Conservation (phyloP, 495 filamentous ascomycete genomes). For the Copromyces sp. region DNA sequence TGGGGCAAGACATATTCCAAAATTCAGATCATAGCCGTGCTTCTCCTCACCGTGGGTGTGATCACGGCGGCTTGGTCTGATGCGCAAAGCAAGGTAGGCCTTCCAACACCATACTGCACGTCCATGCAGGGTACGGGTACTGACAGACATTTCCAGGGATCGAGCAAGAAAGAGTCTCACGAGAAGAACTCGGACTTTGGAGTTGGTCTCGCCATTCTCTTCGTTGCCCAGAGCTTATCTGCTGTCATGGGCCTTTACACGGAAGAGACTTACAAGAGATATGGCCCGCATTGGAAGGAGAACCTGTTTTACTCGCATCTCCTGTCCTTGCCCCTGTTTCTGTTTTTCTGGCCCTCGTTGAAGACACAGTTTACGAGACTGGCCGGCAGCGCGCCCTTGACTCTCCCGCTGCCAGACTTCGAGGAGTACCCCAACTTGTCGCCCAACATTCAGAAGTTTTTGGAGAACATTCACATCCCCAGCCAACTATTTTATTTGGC, state of each 20-base stretch:
- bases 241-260: constrained; percentile 94
- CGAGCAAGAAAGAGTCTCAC: constrained; percentile 16
- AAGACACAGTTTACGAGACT: constrained; percentile 39
- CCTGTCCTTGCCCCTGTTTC: constrained; percentile 60
- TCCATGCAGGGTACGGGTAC: constrained; percentile 5
- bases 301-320: constrained; percentile 90
- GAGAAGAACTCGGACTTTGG: constrained; percentile 38
- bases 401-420: constrained; percentile 25
- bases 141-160: constrained; percentile 16
- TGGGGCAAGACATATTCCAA: constrained; percentile 74
- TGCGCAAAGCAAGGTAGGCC: constrained; percentile 62
- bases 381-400: constrained; percentile 37
- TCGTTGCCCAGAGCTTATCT: constrained; percentile 79
- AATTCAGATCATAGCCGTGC: constrained; percentile 68
- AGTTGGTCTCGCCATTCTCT: constrained; percentile 74
- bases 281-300: constrained; percentile 89
- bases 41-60: constrained; percentile 76
- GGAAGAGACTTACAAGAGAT: constrained; percentile 72
- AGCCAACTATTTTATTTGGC: constrained; percentile 60
- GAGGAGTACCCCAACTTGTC: constrained; percentile 19
- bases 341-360: constrained; percentile 45
- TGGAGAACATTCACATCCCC: constrained; percentile 44
- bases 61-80: constrained; percentile 81
- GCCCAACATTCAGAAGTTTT: constrained; percentile 18
- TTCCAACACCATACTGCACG: not conserved